Evolutionary conservation across 176 grass and related monocot species (phyloP).

Genomic region (Triticum timopheevii): DNA sequence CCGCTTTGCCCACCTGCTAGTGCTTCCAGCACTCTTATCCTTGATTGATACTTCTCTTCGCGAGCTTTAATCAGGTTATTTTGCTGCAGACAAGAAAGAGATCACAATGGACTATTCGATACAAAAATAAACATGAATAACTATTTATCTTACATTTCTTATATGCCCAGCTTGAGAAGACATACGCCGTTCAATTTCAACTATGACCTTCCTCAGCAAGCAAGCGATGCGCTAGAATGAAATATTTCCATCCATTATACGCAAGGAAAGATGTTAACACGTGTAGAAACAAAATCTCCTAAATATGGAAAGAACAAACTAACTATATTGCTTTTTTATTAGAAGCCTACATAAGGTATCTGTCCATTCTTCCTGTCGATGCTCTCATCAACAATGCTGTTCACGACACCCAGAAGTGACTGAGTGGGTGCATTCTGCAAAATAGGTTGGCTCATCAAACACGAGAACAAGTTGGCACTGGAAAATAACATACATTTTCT

Average conservation of each 20-base stretch:
- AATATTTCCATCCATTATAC: conserved; percentile 35
- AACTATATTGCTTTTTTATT: conserved; percentile 46
- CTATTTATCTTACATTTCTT: conserved; percentile 55
- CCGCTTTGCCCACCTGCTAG: conserved; percentile 39
- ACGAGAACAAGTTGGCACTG: background rate
- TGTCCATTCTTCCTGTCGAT: conserved; percentile 75
- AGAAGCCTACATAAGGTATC: conserved; percentile 77
- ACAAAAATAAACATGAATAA: background rate
- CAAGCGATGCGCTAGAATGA: conserved; percentile 63
- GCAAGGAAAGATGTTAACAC: conserved; percentile 31
- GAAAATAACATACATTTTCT: background rate
- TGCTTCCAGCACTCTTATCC: conserved; percentile 67
- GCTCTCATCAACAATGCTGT: conserved; percentile 72
- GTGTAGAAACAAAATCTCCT: background rate
- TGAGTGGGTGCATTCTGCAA: conserved; percentile 72
- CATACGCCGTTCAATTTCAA: conserved; percentile 70
- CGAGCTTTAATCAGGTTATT: conserved; percentile 73
- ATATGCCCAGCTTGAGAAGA: conserved; percentile 71
- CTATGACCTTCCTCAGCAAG: conserved; percentile 65
- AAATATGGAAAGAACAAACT: conserved; percentile 46
- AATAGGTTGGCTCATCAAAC: background rate
- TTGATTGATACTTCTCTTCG: conserved; percentile 74
- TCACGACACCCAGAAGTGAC: conserved; percentile 63
- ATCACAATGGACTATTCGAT: conserved; percentile 22
- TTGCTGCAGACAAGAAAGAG: conserved; percentile 62